Percentiles rank a stretch among this genome's conserved stretches.
These are phyloP conservation scores for Leptodontidium sp. DNA, from an alignment of 2,329 filamentous ascomycete genomes.

Conservation along the genomic window DNA sequence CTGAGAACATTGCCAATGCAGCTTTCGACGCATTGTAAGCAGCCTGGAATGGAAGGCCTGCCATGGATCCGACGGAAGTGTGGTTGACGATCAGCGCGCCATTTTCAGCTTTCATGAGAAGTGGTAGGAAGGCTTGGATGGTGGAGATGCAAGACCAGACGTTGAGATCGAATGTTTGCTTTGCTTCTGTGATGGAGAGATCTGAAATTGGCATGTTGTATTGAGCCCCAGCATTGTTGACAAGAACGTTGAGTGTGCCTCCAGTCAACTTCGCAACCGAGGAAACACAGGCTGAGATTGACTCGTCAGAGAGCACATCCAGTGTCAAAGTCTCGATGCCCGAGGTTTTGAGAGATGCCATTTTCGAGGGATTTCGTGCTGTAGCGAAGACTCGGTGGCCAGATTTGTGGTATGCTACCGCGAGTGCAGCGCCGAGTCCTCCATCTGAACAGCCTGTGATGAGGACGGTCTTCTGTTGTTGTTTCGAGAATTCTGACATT, in stretches of 20 bases:
- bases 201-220: slow-evolving; percentile 48
- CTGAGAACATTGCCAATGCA: slow-evolving; percentile 35
- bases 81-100: slow-evolving; percentile 52
- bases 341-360: slow-evolving; percentile 49
- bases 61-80: slow-evolving; percentile 47
- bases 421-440: slow-evolving; percentile 51
- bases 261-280: neutral
- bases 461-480: slow-evolving; percentile 40
- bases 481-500: neutral
- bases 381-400: slow-evolving; percentile 52
- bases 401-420: slow-evolving; percentile 48
- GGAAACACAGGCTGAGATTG: slow-evolving; percentile 45
- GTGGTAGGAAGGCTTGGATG: slow-evolving; percentile 46
- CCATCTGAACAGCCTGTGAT: slow-evolving; percentile 53
- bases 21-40: slow-evolving; percentile 39
- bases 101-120: slow-evolving; percentile 45
- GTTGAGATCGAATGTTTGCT: slow-evolving; percentile 47
- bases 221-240: slow-evolving; percentile 55
- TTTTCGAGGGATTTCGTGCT: slow-evolving; percentile 46
- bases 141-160: slow-evolving; percentile 46
- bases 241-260: slow-evolving; percentile 47
- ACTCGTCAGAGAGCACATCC: slow-evolving; percentile 50
- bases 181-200: slow-evolving; percentile 42
- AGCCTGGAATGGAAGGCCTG: slow-evolving; percentile 28
- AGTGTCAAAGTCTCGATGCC: slow-evolving; percentile 44